These are phyloP conservation scores for Lachnellula suecica DNA, from an alignment of 2,329 filamentous ascomycete genomes.

Conservation along the genomic window DNA sequence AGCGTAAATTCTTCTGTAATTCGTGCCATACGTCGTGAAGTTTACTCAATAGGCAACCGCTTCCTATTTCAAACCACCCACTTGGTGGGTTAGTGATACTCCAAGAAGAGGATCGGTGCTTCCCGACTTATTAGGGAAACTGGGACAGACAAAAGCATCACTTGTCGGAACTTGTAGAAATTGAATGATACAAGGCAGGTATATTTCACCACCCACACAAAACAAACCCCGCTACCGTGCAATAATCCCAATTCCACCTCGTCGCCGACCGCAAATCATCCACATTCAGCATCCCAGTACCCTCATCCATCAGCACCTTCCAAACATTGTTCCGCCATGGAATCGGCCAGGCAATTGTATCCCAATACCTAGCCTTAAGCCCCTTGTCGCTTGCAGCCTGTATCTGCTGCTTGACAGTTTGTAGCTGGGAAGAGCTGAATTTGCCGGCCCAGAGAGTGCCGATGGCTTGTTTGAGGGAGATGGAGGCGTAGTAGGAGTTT, in stretches of 20 bases:
- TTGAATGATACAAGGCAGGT: background rate
- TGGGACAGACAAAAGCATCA: background rate
- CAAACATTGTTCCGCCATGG: conserved; percentile 39
- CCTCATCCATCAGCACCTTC: conserved; percentile 35
- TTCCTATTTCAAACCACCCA: too few relatives aligned
- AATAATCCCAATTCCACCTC: conserved; percentile 18
- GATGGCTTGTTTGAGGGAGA: conserved; percentile 14
- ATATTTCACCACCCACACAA: background rate
- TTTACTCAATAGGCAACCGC: too few relatives aligned
- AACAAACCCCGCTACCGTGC: conserved; percentile 7
- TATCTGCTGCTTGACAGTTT: conserved; percentile 11
- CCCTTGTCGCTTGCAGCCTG: conserved; percentile 34
- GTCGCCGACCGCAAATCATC: conserved; percentile 39
- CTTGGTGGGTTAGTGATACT: too few relatives aligned
- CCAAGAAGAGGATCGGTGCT: too few relatives aligned
- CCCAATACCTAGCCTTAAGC: conserved; percentile 40
- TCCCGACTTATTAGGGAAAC: too few relatives aligned
- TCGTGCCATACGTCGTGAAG: too few relatives aligned
- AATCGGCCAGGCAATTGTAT: conserved; percentile 39
- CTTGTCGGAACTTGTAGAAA: background rate
- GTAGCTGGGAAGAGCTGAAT: conserved; percentile 15
- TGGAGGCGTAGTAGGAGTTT: conserved; percentile 27
- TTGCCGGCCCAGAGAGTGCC: conserved; percentile 16
- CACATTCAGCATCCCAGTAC: conserved; percentile 40
- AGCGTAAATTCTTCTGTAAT: too few relatives aligned